Conservation (phyloP, 2,329 filamentous ascomycete genomes). For the Aspergillus tanneri region DNA sequence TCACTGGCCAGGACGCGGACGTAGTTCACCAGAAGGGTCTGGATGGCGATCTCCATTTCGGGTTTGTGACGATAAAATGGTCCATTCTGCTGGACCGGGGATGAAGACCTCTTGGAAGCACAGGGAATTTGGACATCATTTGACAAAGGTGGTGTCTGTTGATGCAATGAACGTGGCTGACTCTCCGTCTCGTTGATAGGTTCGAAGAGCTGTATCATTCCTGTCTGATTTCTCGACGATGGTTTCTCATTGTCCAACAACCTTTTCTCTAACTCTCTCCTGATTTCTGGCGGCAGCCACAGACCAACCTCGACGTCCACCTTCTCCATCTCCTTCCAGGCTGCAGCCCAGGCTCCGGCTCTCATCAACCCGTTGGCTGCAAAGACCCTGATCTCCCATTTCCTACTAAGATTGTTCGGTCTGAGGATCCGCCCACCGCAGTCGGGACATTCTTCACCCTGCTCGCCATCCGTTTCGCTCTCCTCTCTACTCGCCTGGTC, state of each 20-base stretch:
- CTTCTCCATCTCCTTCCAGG: constrained; percentile 98
- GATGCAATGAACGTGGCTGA: background rate
- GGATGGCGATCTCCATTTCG: constrained; percentile 50
- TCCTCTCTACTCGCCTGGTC: constrained; percentile 31
- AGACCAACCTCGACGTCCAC: constrained; percentile 91
- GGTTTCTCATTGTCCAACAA: constrained; percentile 43
- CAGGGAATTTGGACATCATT: constrained; percentile 1
- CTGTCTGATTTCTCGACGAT: constrained; percentile 19
- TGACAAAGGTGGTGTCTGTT: background rate
- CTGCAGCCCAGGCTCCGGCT: constrained; percentile 85
- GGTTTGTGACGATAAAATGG: constrained; percentile 6
- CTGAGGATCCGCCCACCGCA: constrained; percentile 51
- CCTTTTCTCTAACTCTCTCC: constrained; percentile 50
- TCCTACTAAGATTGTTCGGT: constrained; percentile 50
- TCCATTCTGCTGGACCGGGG: constrained; percentile 1
- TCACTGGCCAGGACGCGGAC: constrained; percentile 53
- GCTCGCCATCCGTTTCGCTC: constrained; percentile 38
- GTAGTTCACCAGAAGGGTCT: constrained; percentile 55
- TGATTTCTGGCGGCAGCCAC: constrained; percentile 55
- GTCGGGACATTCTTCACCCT: constrained; percentile 50
- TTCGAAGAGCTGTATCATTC: constrained; percentile 13
- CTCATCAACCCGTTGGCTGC: constrained; percentile 94
- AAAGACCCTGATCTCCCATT: constrained; percentile 75
- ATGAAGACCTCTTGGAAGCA: constrained; percentile 2
- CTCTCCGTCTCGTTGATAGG: constrained; percentile 14